Conservation (phyloP, 768 basidiomycete species). For the Nevesoporus exiguus region DNA sequence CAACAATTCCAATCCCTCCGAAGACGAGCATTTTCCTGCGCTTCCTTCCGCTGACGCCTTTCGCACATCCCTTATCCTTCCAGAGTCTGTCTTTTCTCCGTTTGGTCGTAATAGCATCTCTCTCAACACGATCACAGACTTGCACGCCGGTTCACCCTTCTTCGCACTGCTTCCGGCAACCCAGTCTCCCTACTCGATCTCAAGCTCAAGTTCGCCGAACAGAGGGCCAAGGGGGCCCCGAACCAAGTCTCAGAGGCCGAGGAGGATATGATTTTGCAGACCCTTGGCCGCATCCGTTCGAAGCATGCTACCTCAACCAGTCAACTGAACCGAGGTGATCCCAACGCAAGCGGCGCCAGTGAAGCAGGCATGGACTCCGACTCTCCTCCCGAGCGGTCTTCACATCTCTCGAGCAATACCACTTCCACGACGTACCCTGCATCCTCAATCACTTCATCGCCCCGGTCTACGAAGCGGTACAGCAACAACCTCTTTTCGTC, state of each 20-base stretch:
- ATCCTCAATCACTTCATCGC: conserved; percentile 40
- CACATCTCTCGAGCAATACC: conserved; percentile 36
- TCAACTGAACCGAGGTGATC: conserved; percentile 18
- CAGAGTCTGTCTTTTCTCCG: conserved; percentile 57
- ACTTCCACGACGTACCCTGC: conserved; percentile 35
- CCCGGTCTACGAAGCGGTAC: conserved; percentile 62
- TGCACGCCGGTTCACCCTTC: conserved; percentile 76
- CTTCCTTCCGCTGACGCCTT: conserved; percentile 74
- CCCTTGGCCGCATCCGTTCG: conserved; percentile 53
- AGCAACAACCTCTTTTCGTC: conserved; percentile 88
- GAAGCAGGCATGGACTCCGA: conserved; percentile 29
- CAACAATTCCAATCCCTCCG: conserved; percentile 22
- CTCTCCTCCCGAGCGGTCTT: conserved; percentile 32
- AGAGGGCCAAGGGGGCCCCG: conserved; percentile 64
- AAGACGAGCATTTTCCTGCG: conserved; percentile 45
- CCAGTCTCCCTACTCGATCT: conserved; percentile 65
- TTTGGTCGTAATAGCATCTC: conserved; percentile 2
- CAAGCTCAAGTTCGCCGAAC: conserved; percentile 65
- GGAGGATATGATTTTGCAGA: conserved; percentile 80
- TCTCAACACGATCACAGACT: conserved; percentile 47
- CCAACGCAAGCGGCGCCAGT: conserved; percentile 11
- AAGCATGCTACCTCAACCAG: conserved; percentile 26
- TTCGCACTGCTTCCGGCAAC: conserved; percentile 65
- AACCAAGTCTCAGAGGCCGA: conserved; percentile 77
- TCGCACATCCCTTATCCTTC: conserved; percentile 81